Base-by-base conservation (phyloP, 2,329 filamentous ascomycete genomes). In the Beauveria sp. region DNA sequence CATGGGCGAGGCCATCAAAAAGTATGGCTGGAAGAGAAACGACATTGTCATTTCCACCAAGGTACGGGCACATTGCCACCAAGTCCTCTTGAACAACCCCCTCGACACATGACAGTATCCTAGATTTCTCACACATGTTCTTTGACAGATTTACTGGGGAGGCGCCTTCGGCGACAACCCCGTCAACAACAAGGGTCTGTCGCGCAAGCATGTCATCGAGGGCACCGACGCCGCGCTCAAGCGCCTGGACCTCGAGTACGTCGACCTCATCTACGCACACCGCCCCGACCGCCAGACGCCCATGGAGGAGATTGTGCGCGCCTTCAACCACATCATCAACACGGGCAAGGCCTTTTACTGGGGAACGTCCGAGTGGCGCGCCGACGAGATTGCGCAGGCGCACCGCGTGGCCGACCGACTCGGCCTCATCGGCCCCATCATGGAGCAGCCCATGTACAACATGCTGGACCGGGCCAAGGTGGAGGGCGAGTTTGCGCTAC, bases 181-280 rank as follows among this genome's bases (percentile, higher is more conserved):
- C 12, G 79, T 88, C 64, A 90, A 89, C 75, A 88, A 88, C 73
- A 77, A 79, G 62, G 87, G 87, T 7, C 79, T 90, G 34, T 87
- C 83, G 3, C 79, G 86, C 60, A 90, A 90, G 73, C 87, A 89
- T 73, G 78, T 90, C 60, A 77, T 89, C 65, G 87, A 90, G 75
- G 87, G 86, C 28, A 80, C 86, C 65, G 79, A 84, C 57, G 77
- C 77, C 34, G 83, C 82, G 9, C 77, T 90, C 34, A 74, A 83
- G 68, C 81, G 84, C 31, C 75, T 87, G 20, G 74, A 76, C 28
- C 76, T 86, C 52, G 76, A 81, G 46, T 87, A 88, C 68, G 86
- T 90, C 45, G 88, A 90, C 69, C 75, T 89, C 49, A 79, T 90
- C 66, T 88, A 87, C 68, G 86, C 87, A 18, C 87, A 90, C 74